Evolutionary conservation across 2,329 filamentous ascomycete species (phyloP), one percentile per base, ranked within the genome.

Genomic region (Mycocentrospora acerina): DNA sequence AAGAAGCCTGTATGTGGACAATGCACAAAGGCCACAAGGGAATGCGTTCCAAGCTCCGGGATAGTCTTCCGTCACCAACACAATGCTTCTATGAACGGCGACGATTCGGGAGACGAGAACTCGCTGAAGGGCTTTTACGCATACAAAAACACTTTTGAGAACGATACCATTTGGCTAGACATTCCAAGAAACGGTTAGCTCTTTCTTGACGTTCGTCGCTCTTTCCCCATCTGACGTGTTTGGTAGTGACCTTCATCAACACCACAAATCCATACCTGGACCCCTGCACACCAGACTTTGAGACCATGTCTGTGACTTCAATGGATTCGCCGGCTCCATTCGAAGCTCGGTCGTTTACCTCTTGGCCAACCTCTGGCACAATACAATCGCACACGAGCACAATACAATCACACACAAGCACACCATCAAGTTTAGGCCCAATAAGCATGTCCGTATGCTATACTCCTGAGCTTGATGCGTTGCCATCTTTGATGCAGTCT

Each of bases 61-160:
- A 76, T 85, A 51, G 78, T 83, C 29, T 85, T 84, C 55, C 77
- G 81, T 38, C 82, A 85, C 62, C 81, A 85, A 56, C 81, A 85
- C 64, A 85, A 85, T 74, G 80, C 81, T 19, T 83, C 80, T 14
- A 81, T 84, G 80, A 84, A 83, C 42, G 74, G 76, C 32, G 66
- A 67, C 11, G 69, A 71, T 29, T 65, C 65, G 4, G 62, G 60
- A 13, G 60, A 64, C 16, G 69, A 72, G 29, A 73, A 71, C 24
- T 71, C 69, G 33, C 64, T 83, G 44, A 79, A 78, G 44, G 75
- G 77, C 13, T 84, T 83, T 60, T 84, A 83, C 58, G 79, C 79
- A 16, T 83, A 84, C 62, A 82, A 81, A 57, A 81, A 83, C 63
- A 82, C 80, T 2, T 84, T 84, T 53, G 71, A 76, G 41, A 72